Conservation (phyloP, 2,329 filamentous ascomycete genomes). For the Dendryphion nanum region DNA sequence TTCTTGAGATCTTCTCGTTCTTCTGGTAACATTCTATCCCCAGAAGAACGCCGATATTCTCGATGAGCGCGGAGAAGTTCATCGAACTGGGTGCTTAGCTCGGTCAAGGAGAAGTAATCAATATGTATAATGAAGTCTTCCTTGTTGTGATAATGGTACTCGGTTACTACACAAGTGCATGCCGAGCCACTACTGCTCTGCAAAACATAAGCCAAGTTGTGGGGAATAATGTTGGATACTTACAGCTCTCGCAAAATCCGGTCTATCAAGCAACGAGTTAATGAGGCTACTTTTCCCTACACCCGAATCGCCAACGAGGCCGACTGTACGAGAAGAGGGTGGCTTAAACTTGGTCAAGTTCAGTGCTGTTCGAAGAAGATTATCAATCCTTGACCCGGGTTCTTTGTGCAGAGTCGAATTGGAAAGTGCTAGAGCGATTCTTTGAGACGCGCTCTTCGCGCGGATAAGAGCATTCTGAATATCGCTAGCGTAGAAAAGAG, state of each 20-base stretch:
- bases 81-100: slow-evolving; percentile 32
- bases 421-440: slow-evolving; percentile 33
- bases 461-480: slow-evolving; percentile 17
- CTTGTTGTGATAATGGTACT: slow-evolving; percentile 43
- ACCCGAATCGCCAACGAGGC: slow-evolving; percentile 51
- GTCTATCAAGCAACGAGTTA: slow-evolving; percentile 48
- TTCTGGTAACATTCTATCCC: slow-evolving; percentile 5
- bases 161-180: slow-evolving; percentile 51
- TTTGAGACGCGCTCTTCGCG: slow-evolving; percentile 33
- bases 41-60: slow-evolving; percentile 22
- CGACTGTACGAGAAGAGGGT: slow-evolving; percentile 43
- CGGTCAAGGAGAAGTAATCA: slow-evolving; percentile 19
- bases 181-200: slow-evolving; percentile 48
- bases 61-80: slow-evolving; percentile 41
- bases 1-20: slow-evolving; percentile 15
- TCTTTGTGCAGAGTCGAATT: slow-evolving; percentile 38
- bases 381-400: slow-evolving; percentile 40
- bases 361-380: slow-evolving; percentile 33
- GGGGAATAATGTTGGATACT: slow-evolving; percentile 23
- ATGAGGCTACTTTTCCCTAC: slow-evolving; percentile 53
- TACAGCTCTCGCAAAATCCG: slow-evolving; percentile 44
- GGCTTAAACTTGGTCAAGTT: slow-evolving; percentile 39
- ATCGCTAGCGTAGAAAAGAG: slow-evolving; percentile 3
- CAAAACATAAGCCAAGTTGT: slow-evolving; percentile 4
- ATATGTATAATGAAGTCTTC: slow-evolving; percentile 30